Evolutionary conservation across 331 rosid genomes (phyloP).

Genomic region (Stylosanthes scabra): DNA sequence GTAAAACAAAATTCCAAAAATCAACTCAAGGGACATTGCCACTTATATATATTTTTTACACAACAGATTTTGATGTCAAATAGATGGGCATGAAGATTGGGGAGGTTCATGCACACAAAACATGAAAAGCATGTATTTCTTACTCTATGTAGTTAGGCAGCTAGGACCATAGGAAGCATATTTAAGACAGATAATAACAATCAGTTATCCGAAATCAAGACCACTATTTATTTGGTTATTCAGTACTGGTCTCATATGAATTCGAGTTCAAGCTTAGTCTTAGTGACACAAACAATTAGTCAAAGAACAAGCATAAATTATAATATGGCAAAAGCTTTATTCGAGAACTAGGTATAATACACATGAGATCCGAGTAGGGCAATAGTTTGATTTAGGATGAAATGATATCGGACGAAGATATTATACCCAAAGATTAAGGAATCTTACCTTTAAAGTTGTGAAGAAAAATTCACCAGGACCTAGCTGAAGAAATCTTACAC

Average conservation of each 20-base stretch:
- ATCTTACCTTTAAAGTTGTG: conserved; percentile 79
- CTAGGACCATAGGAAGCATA: neutral
- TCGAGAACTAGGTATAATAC: neutral
- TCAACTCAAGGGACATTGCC: conserved; percentile 23
- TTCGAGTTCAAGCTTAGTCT: neutral
- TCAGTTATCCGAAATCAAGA: neutral
- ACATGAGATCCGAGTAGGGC: conserved; percentile 27
- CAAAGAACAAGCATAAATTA: conserved; percentile 21
- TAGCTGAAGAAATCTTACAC: conserved; percentile 92
- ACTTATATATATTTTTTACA: neutral
- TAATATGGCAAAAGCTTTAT: neutral
- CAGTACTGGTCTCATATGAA: conserved; percentile 5
- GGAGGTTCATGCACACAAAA: conserved; percentile 20
- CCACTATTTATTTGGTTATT: neutral
- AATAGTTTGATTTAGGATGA: conserved; percentile 18
- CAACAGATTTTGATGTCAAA: conserved; percentile 5
- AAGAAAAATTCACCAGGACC: conserved; percentile 99
- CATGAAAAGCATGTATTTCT: neutral
- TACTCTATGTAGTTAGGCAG: neutral
- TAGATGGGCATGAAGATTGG: conserved; percentile 1
- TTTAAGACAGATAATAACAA: neutral
- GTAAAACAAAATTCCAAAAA: conserved; percentile 43
- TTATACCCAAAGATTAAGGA: conserved; percentile 11
- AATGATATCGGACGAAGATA: conserved; percentile 23
- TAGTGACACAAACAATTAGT: neutral